A percentile compares a stretch with the other conserved stretches of the same genome.
These are phyloP conservation scores for Lodderomyces jiufengensis DNA, from an alignment of 1,139 yeast species.

Conservation along the genomic window DNA sequence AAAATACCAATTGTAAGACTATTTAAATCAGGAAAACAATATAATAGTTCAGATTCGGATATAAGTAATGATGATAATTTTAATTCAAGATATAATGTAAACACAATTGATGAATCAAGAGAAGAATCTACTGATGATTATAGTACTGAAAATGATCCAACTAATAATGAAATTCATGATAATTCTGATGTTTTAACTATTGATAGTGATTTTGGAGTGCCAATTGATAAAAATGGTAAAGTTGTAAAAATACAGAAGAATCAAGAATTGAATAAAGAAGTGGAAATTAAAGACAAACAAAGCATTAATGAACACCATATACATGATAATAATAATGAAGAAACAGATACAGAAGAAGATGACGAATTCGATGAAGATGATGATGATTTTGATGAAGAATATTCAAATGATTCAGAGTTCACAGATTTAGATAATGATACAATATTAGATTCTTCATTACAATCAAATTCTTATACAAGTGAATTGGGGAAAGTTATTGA, in stretches of 20 bases:
- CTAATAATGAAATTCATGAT: background rate
- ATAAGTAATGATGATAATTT: conserved; percentile 13
- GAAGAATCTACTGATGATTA: conserved; percentile 15
- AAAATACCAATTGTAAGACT: conserved; percentile 19
- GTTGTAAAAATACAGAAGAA: conserved; percentile 9
- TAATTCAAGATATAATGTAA: conserved; percentile 1
- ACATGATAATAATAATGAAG: conserved; percentile 18
- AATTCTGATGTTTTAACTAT: conserved; percentile 22
- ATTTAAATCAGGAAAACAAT: conserved; percentile 16
- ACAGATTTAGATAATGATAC: conserved; percentile 45
- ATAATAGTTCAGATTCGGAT: conserved; percentile 16
- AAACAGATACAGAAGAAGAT: conserved; percentile 9
- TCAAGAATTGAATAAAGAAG: conserved; percentile 6
- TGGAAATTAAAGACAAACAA: conserved; percentile 10
- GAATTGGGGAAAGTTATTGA: conserved; percentile 1
- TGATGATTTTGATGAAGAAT: conserved; percentile 18
- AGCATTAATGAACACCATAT: conserved; percentile 13
- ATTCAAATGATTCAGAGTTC: conserved; percentile 42
- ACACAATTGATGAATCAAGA: conserved; percentile 4
- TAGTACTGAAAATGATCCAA: conserved; percentile 15
- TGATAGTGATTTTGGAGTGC: conserved; percentile 35
- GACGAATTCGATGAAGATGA: conserved; percentile 9
- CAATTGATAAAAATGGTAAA: conserved; percentile 17
- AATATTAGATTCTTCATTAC: conserved; percentile 29
- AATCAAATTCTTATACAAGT: conserved; percentile 24